These are phyloP conservation scores for Boehmeria nivea DNA, from an alignment of 306 rosid genomes.

Conservation along the genomic window DNA sequence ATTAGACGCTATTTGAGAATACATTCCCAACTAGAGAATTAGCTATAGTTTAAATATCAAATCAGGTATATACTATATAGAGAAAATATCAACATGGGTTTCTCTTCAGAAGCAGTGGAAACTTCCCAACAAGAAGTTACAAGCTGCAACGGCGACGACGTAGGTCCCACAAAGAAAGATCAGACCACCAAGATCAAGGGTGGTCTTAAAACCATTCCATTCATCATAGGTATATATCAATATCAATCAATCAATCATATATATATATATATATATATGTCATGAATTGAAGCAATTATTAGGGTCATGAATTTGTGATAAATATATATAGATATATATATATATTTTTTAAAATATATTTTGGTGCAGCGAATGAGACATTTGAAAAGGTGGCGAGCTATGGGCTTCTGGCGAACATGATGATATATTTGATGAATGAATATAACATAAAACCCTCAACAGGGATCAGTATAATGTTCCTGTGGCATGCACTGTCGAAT, in stretches of 20 bases:
- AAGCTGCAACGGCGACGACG: too few relatives aligned
- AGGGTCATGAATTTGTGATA: too few relatives aligned
- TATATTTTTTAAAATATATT: too few relatives aligned
- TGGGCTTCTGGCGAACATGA: conserved; percentile 71
- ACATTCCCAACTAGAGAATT: too few relatives aligned
- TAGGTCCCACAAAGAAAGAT: too few relatives aligned
- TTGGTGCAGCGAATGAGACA: conserved; percentile 60
- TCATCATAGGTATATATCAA: conserved; percentile 48
- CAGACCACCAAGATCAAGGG: conserved; percentile 40
- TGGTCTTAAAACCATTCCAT: conserved; percentile 71
- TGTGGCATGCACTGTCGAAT: conserved; percentile 44
- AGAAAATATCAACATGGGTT: not conserved
- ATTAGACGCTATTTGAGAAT: too few relatives aligned
- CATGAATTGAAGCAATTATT: too few relatives aligned
- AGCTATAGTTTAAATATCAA: too few relatives aligned
- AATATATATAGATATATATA: too few relatives aligned
- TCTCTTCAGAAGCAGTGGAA: not conserved
- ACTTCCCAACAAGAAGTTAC: not conserved
- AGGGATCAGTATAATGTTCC: conserved; percentile 37
- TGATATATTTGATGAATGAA: conserved; percentile 37
- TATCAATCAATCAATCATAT: not conserved
- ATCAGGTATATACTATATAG: too few relatives aligned
- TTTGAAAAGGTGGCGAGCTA: conserved; percentile 65
- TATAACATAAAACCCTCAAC: conserved; percentile 42
- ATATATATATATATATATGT: too few relatives aligned